Conservation (phyloP, 139 green algal species). For the Chlamydomonas incerta region DNA sequence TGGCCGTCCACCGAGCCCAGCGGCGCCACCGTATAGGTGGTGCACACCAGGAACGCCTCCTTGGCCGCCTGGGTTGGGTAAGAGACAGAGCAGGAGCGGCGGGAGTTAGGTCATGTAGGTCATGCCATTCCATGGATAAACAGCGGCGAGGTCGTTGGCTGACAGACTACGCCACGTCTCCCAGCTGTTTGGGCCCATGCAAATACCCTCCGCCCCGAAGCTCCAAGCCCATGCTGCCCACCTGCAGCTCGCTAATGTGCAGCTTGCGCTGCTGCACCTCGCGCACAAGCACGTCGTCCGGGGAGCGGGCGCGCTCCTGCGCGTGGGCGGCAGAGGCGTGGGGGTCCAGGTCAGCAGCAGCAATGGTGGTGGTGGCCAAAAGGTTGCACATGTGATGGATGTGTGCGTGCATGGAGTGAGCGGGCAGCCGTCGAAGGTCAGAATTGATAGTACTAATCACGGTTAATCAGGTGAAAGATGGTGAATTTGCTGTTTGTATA, state of each 20-base stretch:
- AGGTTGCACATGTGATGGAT: too few species aligned
- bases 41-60: slow-evolving; percentile 44
- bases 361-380: too few species aligned
- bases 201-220: too few species aligned
- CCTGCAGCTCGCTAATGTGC: slow-evolving; percentile 45
- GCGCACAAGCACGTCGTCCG: slow-evolving; percentile 49
- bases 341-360: too few species aligned
- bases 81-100: too few species aligned
- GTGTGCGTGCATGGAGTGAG: neutral
- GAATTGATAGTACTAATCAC: slow-evolving; percentile 50
- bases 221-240: too few species aligned
- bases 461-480: slow-evolving; percentile 55
- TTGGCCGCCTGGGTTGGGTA: too few species aligned
- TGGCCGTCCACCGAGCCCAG: slow-evolving; percentile 46
- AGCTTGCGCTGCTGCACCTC: slow-evolving; percentile 43
- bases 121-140: too few species aligned
- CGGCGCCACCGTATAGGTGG: slow-evolving; percentile 7
- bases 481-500: slow-evolving; percentile 41
- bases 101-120: too few species aligned
- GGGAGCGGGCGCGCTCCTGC: slow-evolving; percentile 43
- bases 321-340: neutral
- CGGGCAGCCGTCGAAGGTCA: neutral
- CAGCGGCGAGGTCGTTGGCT: too few species aligned
- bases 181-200: too few species aligned
- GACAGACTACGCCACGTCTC: too few species aligned